Evolutionary conservation across 2,329 filamentous ascomycete genomes (phyloP), one percentile per base, ranked within the genome.

Genomic region (Davidsoniella neocaledoniae): DNA sequence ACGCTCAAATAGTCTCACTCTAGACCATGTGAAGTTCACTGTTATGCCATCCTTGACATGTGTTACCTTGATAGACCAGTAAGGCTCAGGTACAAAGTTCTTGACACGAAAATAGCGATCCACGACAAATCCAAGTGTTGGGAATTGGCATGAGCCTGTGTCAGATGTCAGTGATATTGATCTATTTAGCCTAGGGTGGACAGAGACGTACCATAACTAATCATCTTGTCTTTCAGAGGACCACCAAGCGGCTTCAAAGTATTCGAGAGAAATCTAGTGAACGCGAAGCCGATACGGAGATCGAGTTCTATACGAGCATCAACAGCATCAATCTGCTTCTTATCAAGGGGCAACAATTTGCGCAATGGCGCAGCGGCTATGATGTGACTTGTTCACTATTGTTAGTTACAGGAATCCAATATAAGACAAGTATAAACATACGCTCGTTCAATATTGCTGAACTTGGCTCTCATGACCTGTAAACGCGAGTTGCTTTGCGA

Each of bases 361-460:
- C 77, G 76, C 10, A 50, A 43, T 21, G 43, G 47, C 6, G 91
- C 90, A 38, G 91, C 91, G 50, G 78, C 76, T 16, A 96, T 69
- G 46, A 98, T 83, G 66, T 98, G 91, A 4, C 84, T 91, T 54
- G 7, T 41, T 47, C 26, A 21, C 29, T 48, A 56, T 23, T 54
- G 52, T 48, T 19, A 47, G 39, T 43, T 25, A 56, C 26, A 58
- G 51, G 36, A 46, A 41, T 29, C 38, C 10, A 25, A 21, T 19
- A 43, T 23, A 12, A 37, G 12, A 46, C 26, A 29, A 10, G 26
- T 29, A 12, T 25, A 8, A 23, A 48, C 46, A 23, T 62, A 90
- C 79, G 83, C 85, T 72, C 81, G 74, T 64, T 98, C 91, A 29
- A 95, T 90, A 61, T 98, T 98, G 69, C 86, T 96, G 66, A 98